phyloP scores from a whole-genome alignment of 495 filamentous ascomycete genomes.

The Tuber melanosporum region DNA sequence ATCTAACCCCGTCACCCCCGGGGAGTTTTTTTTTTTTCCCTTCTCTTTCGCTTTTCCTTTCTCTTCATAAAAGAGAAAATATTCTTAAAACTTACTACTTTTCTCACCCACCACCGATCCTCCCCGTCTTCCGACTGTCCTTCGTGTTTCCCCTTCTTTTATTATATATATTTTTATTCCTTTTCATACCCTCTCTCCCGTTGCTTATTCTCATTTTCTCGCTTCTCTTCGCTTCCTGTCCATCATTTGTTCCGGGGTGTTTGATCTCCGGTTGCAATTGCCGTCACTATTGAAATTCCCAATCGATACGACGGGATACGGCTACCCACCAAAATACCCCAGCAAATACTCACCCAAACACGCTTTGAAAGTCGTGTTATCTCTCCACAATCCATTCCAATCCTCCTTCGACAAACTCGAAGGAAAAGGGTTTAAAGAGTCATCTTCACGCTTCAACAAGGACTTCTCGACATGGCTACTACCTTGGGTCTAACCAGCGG shows the following conservation, averaged over 20 bases:
- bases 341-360: neutral
- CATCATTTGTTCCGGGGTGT: conserved; percentile 2
- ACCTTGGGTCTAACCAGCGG: neutral
- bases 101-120: neutral
- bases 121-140: neutral
- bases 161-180: neutral
- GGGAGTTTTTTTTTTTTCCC: conserved; percentile 37
- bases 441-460: neutral
- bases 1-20: conserved; percentile 8
- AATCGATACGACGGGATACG: conserved; percentile 1
- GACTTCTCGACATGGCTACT: conserved; percentile 1
- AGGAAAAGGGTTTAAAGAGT: neutral
- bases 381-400: neutral
- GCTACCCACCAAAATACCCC: neutral
- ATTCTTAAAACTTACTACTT: neutral
- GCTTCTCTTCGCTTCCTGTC: neutral
- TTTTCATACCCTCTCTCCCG: neutral
- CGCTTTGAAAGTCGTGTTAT: conserved; percentile 2
- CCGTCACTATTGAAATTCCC: neutral
- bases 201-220: neutral
- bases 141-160: neutral
- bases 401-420: neutral
- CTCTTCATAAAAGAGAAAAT: conserved; percentile 16
- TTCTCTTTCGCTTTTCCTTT: conserved; percentile 29
- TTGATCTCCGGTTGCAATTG: conserved; percentile 5